Evolutionary conservation across 2,329 filamentous ascomycete genomes (phyloP).

Genomic region (Ophiosphaerella narmari): DNA sequence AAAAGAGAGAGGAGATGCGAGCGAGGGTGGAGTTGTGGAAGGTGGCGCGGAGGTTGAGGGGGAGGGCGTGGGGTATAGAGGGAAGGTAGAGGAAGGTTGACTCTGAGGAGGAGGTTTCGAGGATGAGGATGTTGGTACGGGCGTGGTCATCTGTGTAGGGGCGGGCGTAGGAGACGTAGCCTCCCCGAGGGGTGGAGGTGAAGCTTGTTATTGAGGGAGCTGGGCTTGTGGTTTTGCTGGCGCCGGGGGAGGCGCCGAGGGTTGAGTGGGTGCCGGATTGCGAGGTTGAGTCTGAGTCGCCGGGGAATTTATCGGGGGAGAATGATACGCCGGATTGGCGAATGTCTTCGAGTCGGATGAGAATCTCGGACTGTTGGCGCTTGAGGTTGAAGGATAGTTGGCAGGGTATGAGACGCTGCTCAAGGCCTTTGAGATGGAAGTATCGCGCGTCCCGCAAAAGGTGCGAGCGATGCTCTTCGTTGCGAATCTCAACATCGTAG

Average conservation of each 20-base stretch:
- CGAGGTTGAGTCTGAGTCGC: conserved; percentile 23
- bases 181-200: conserved; percentile 30
- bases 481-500: conserved; percentile 77
- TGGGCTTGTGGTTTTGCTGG: conserved; percentile 25
- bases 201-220: conserved; percentile 16
- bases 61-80: conserved; percentile 8
- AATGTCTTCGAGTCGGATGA: conserved; percentile 81
- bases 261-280: conserved; percentile 19
- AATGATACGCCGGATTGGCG: conserved; percentile 82
- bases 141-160: conserved; percentile 80
- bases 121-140: conserved; percentile 67
- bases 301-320: conserved; percentile 51
- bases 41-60: conserved; percentile 60
- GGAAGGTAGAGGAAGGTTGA: conserved; percentile 50
- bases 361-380: conserved; percentile 72
- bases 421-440: conserved; percentile 88
- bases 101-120: conserved; percentile 65
- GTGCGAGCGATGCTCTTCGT: conserved; percentile 75
- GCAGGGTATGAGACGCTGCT: conserved; percentile 83
- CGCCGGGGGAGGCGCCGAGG: conserved; percentile 29
- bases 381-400: conserved; percentile 74
- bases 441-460: conserved; percentile 87
- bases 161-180: conserved; percentile 78
- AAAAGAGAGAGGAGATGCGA: conserved; percentile 73
- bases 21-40: conserved; percentile 74